Percentiles rank a stretch among this genome's conserved stretches.
phyloP scores from a whole-genome alignment of 2,329 filamentous ascomycete species.

The Ophiostoma sp. region DNA sequence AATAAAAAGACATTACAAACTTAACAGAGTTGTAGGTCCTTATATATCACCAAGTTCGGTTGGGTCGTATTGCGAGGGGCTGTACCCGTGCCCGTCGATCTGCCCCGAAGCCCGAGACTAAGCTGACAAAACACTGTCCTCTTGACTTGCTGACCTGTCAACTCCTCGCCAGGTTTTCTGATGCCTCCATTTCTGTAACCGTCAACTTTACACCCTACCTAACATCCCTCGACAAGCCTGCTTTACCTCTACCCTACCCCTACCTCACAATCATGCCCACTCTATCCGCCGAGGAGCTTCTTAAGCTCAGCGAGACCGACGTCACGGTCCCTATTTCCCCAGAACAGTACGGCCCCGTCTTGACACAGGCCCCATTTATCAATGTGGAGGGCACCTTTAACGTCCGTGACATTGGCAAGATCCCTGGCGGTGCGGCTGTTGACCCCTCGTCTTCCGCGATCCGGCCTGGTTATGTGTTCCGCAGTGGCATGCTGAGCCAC shows the following conservation, averaged over 20 bases:
- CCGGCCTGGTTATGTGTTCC: slow-evolving; percentile 41
- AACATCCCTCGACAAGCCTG: not conserved
- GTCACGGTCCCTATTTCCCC: slow-evolving; percentile 38
- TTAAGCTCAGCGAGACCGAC: slow-evolving; percentile 41
- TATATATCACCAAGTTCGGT: too few species aligned
- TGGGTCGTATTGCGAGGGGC: not conserved
- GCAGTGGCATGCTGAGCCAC: slow-evolving; percentile 42
- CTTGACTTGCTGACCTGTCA: not conserved
- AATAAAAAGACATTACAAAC: too few species aligned
- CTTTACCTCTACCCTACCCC: not conserved
- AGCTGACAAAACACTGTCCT: not conserved
- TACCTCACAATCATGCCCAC: not conserved
- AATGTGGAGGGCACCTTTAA: slow-evolving; percentile 46
- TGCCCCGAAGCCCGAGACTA: not conserved
- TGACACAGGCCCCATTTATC: slow-evolving; percentile 45
- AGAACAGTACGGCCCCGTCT: slow-evolving; percentile 35
- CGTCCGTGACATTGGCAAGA: slow-evolving; percentile 46
- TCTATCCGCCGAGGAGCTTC: slow-evolving; percentile 31
- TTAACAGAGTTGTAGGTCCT: too few species aligned
- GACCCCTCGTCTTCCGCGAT: slow-evolving; percentile 33
- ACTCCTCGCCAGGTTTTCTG: too few species aligned
- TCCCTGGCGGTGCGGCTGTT: slow-evolving; percentile 30
- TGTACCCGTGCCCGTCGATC: not conserved
- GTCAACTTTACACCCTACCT: too few species aligned
- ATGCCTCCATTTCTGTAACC: too few species aligned